Percentiles rank a stretch among this genome's conserved stretches.
Conservation (phyloP, 371 early-diverging fungal species). For the Mortierella sp. region DNA sequence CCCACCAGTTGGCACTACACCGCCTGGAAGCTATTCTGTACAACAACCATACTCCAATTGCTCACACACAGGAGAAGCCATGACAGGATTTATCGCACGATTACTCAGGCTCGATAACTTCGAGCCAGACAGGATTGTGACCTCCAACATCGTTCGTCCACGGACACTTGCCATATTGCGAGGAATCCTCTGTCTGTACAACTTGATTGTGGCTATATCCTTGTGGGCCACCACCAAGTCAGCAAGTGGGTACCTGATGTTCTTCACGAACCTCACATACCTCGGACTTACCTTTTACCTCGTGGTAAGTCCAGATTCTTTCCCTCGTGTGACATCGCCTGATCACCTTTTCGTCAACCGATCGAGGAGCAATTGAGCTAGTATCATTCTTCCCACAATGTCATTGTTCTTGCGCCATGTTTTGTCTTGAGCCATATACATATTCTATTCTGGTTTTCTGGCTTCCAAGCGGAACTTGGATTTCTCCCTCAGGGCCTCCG, state of each 20-base stretch:
- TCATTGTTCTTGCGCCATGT: too few relatives aligned
- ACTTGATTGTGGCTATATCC: conserved; percentile 57
- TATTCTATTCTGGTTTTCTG: too few relatives aligned
- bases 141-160: conserved; percentile 62
- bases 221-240: conserved; percentile 49
- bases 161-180: conserved; percentile 58
- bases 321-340: conserved; percentile 2
- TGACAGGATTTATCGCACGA: background rate
- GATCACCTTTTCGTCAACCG: background rate
- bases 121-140: conserved; percentile 64
- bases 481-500: too few relatives aligned
- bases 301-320: conserved; percentile 53
- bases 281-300: conserved; percentile 63
- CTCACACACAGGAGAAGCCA: background rate
- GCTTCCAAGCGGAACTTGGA: too few relatives aligned
- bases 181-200: conserved; percentile 53
- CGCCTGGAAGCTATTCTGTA: too few relatives aligned
- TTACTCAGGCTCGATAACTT: conserved; percentile 56
- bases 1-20: too few relatives aligned
- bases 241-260: conserved; percentile 53
- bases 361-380: too few relatives aligned
- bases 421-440: too few relatives aligned
- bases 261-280: conserved; percentile 64
- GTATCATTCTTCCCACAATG: background rate
- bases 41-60: background rate